Evolutionary conservation across 768 basidiomycete genomes (phyloP), one percentile per base, ranked within the genome.

Genomic region (Lentinula guzmanii): DNA sequence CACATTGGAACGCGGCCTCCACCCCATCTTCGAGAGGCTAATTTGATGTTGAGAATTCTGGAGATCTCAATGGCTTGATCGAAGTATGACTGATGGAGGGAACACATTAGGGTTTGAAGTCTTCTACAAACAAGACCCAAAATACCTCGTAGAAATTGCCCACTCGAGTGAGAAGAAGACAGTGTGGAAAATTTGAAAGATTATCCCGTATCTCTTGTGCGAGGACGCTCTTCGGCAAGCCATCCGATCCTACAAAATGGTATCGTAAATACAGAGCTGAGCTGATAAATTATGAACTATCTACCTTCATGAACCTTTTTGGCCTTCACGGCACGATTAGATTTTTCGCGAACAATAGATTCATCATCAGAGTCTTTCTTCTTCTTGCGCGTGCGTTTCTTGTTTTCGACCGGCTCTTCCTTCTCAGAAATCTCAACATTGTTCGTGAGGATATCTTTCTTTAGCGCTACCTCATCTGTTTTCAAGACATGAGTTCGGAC

Each of bases 141-240:
- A 76, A 43, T 70, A 93, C 95, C 83, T 98, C 95, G 69, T 96
- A 98, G 72, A 98, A 98, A 67, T 93, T 89, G 13, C 95, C 95
- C 10, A 98, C 94, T 58, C 93, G 85, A 7, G 95, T 98, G 16
- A 98, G 80, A 28, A 98, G 78, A 33, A 97, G 80, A 69, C 94
- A 95, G 66, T 95, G 90, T 21, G 95, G 90, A 69, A 93, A 97
- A 52, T 76, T 83, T 43, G 77, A 75, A 18, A 90, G 78, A 68
- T 97, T 93, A 28, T 81, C 72, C 64, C 83, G 77, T 35, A 98
- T 87, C 65, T 86, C 87, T 48, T 70, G 78, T 2, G 92, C 89
- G 21, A 96, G 80, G 52, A 79, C 73, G 28, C 79, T 85, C 43
- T 70, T 74, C 2, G 81, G 62, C 7, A 51, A 51, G 21, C 41